Evolutionary conservation across 108 stramenopile species (phyloP), one percentile per base, ranked within the genome.

Genomic region (Poteriospumella lacustris): DNA sequence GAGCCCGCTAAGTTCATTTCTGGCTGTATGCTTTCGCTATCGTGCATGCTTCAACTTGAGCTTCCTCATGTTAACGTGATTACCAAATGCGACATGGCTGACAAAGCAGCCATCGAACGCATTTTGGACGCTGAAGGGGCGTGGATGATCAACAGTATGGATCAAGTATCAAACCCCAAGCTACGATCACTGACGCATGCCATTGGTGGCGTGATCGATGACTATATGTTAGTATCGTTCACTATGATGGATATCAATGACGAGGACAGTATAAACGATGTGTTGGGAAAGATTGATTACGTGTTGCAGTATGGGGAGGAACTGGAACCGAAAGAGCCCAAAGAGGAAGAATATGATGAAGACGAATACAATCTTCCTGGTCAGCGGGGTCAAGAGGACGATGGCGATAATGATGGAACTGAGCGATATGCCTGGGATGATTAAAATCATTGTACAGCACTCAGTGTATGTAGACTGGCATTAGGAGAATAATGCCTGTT

Each of bases 291-390:
- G 59, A 91, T 92, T 0, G 96, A 99, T 87, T 90, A 92, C 80
- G 89, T 91, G 3, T 89, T 93, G 70, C 95, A 97, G 80, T 96
- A 94, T 81, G 96, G 96, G n/a, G n/a, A n/a, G 85, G 91, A 95
- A 56, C 78, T 89, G 59, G 97, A 98, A 75, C 86, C 86, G 0
- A 77, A 33, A 36, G 56, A 75, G 19, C 64, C n/a, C n/a, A n/a
- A n/a, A n/a, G n/a, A n/a, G n/a, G n/a, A n/a, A n/a, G n/a, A n/a
- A n/a, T n/a, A n/a, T n/a, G n/a, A n/a, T n/a, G n/a, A n/a, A n/a
- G n/a, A n/a, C n/a, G n/a, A n/a, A n/a, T n/a, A n/a, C n/a, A n/a
- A n/a, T n/a, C n/a, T n/a, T n/a, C n/a, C n/a, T n/a, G n/a, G n/a
- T n/a, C n/a, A n/a, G n/a, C n/a, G n/a, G n/a, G n/a, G n/a, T n/a